Conservation (phyloP, 805 yeast species). For the Cyberlindnera subsufficiens region DNA sequence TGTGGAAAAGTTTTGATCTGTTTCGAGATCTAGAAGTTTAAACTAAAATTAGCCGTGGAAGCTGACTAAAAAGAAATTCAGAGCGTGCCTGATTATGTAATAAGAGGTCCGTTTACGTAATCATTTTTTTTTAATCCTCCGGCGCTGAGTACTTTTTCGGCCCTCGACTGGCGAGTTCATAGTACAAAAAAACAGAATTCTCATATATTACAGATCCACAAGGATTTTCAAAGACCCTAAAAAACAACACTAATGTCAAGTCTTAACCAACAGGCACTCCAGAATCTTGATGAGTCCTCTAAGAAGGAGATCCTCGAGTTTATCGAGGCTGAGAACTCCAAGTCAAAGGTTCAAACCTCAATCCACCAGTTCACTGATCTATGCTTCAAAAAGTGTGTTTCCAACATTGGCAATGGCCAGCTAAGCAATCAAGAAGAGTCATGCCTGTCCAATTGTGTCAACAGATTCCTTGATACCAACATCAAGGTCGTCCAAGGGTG, state of each 20-base stretch:
- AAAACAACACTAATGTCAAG: conserved; percentile 14
- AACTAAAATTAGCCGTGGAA: no score
- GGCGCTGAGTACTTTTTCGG: no score
- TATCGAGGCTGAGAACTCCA: conserved; percentile 77
- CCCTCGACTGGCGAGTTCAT: not conserved
- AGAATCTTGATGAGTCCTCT: conserved; percentile 56
- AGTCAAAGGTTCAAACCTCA: conserved; percentile 80
- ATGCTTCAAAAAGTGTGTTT: conserved; percentile 85
- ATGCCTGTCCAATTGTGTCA: conserved; percentile 77
- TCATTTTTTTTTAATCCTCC: no score
- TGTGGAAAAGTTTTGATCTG: no score
- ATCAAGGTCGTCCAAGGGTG: conserved; percentile 66
- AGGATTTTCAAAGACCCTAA: conserved; percentile 14
- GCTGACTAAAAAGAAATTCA: no score
- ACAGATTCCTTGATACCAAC: conserved; percentile 82
- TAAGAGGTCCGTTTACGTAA: no score
- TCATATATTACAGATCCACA: not conserved
- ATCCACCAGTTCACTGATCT: conserved; percentile 85
- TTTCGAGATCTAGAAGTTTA: no score
- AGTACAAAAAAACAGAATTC: not conserved
- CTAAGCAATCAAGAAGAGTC: conserved; percentile 56
- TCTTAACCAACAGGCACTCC: conserved; percentile 34
- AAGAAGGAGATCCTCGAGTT: conserved; percentile 70
- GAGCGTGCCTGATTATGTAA: no score
- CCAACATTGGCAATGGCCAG: conserved; percentile 36